Evolutionary conservation across 2,329 filamentous ascomycete species (phyloP), one percentile per base, ranked within the genome.

Genomic region (Mollisia scopiformis): DNA sequence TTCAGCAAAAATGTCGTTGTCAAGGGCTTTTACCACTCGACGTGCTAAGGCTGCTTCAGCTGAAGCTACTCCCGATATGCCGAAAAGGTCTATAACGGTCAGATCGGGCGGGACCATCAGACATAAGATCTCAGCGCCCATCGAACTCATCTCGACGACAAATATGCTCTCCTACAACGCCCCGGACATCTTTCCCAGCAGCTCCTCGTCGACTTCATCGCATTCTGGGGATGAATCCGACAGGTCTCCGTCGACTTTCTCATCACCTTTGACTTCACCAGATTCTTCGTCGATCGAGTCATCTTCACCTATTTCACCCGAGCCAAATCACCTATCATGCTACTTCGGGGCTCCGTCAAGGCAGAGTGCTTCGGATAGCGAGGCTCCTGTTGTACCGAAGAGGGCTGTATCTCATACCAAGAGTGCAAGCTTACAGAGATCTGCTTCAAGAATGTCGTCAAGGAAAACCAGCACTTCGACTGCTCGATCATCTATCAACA

Each of bases 101-200:
- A 73, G 71, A 28, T 49, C 59, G 21, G 35, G 64, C 10, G 69
- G 68, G 19, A 67, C 64, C 11, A 71, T 72, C 28, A 62, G 68
- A 67, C 85, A 83, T 74, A 88, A 93, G 79, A 99, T 99, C 74
- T 99, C 95, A 1, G 86, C 84, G 2, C 95, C 95, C 0, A 84
- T 97, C 56, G 88, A 93, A 76, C 84, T 99, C 65, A 82, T 97
- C 52, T 96, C 95, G 62, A 97, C 94, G 5, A 98, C 95, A 69
- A 99, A 98, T 77, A 92, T 96, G 85, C 88, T 97, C 57, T 93
- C 92, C 7, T 97, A 97, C 83, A 94, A 94, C 73, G 93, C 95
- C 10, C 94, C 94, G 54, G 90, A 97, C 73, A 88, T 97, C 64
- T 79, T 80, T 47, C 75, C 72, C 25, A 66, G 61, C 49, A 65